Percentiles rank a stretch among this genome's conserved stretches.
Evolutionary conservation across 192 early-diverging fungal species (phyloP).

Genomic region (Polychytrium aggregatum): DNA sequence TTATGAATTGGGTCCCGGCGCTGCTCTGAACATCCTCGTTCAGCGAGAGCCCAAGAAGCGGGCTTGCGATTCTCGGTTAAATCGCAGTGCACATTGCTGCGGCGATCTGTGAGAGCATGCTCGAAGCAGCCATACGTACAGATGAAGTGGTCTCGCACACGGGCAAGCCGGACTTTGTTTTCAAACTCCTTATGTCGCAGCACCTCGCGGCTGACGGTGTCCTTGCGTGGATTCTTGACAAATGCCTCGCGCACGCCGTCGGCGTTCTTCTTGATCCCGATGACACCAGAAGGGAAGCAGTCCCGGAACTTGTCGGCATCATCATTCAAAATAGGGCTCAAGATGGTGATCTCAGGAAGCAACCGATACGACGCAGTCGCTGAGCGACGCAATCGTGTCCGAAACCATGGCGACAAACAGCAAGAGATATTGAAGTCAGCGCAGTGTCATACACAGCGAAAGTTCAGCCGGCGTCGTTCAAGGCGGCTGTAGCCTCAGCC

Average conservation of each 20-base stretch:
- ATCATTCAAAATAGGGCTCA: slow-evolving; percentile 72
- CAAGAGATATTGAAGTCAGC: no score
- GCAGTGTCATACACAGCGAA: no score
- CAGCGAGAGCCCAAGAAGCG: no score
- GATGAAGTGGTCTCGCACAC: slow-evolving; percentile 95
- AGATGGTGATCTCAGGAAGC: slow-evolving; percentile 81
- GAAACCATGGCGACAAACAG: neutral
- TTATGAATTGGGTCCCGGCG: no score
- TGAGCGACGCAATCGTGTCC: neutral
- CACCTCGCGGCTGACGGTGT: slow-evolving; percentile 89
- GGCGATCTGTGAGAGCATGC: no score
- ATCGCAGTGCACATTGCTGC: no score
- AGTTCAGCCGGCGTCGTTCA: no score
- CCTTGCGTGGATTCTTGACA: slow-evolving; percentile 84
- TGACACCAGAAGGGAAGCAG: slow-evolving; percentile 82
- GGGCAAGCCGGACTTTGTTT: slow-evolving; percentile 73
- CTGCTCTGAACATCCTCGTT: no score
- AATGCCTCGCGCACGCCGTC: slow-evolving; percentile 57
- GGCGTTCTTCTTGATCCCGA: slow-evolving; percentile 59
- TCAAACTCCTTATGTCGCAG: slow-evolving; percentile 88
- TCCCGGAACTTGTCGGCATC: slow-evolving; percentile 67
- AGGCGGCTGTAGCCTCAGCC: no score
- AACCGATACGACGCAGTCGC: slow-evolving; percentile 91
- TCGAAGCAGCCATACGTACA: slow-evolving; percentile 45
- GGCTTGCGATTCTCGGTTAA: no score